Conservation (phyloP, 768 basidiomycete genomes). For the Strobilomyces confusus region DNA sequence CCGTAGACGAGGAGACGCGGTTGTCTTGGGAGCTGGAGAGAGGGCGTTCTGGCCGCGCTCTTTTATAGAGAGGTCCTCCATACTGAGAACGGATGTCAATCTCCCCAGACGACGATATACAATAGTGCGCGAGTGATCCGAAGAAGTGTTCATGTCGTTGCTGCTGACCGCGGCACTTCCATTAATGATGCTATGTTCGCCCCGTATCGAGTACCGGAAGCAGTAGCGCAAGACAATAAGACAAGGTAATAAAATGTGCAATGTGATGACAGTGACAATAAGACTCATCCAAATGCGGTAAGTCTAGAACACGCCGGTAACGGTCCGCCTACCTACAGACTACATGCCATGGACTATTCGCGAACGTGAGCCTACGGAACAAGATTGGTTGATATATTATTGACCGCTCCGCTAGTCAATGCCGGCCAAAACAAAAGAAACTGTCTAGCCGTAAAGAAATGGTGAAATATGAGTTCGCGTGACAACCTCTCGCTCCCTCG, state of each 20-base stretch:
- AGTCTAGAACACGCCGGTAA: conserved; percentile 13
- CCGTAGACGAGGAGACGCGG: conserved; percentile 1
- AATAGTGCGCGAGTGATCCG: background rate
- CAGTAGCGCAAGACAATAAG: conserved; percentile 22
- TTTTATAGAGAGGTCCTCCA: conserved; percentile 16
- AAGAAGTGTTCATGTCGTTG: background rate
- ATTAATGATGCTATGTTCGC: background rate
- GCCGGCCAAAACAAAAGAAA: conserved; percentile 8
- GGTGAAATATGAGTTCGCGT: background rate
- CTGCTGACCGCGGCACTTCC: background rate
- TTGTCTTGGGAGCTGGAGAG: conserved; percentile 9
- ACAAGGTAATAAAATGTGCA: background rate
- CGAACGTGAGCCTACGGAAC: background rate
- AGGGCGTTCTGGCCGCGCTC: background rate
- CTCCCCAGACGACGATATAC: background rate
- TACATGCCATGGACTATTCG: background rate
- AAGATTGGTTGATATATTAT: background rate
- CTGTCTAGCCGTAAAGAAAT: background rate
- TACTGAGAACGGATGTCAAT: background rate
- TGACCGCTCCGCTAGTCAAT: background rate
- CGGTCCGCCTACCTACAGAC: background rate
- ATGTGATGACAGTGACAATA: conserved; percentile 22
- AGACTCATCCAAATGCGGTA: conserved; percentile 16
- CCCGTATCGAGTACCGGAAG: background rate
- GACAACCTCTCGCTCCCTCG: background rate